A percentile compares a stretch with the other conserved stretches of the same genome.
Conservation (phyloP, 2,329 filamentous ascomycete species). For the Pseudofabraea citricarpa region DNA sequence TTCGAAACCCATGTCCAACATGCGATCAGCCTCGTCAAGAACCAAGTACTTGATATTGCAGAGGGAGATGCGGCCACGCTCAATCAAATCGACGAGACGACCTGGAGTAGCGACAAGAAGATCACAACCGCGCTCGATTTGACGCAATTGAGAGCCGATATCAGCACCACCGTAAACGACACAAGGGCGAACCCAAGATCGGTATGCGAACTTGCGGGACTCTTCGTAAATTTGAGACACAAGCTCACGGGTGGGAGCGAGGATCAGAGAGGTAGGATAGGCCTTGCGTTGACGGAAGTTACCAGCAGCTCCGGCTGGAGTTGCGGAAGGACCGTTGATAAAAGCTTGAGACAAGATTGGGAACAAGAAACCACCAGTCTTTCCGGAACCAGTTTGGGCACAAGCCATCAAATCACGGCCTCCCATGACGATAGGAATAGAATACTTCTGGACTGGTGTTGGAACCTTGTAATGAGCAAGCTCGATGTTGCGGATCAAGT, state of each 20-base stretch:
- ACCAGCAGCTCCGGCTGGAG: constrained; percentile 59
- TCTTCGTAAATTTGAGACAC: constrained; percentile 99
- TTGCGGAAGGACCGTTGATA: constrained; percentile 74
- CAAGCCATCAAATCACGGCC: constrained; percentile 99
- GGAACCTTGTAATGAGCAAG: constrained; percentile 92
- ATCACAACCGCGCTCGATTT: constrained; percentile 97
- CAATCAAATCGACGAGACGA: constrained; percentile 95
- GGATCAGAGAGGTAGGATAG: constrained; percentile 90
- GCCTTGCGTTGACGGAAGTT: constrained; percentile 96
- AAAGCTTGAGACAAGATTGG: constrained; percentile 98
- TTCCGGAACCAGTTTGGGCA: constrained; percentile 98
- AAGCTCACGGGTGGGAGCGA: constrained; percentile 95
- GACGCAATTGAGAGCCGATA: constrained; percentile 94
- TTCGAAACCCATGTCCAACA: constrained; percentile 99
- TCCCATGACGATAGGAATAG: constrained; percentile 96
- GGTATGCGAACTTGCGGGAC: constrained; percentile 95
- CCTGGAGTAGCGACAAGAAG: constrained; percentile 94
- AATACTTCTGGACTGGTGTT: constrained; percentile 98
- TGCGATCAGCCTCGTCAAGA: constrained; percentile 98
- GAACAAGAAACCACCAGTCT: constrained; percentile 99
- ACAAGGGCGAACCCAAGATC: constrained; percentile 97
- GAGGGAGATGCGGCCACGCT: constrained; percentile 96
- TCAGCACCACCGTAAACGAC: constrained; percentile 99
- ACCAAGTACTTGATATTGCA: constrained; percentile 99
- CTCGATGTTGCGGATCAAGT: constrained; percentile 88